Evolutionary conservation across 495 filamentous ascomycete species (phyloP), one percentile per base, ranked within the genome.

Genomic region (Extremus antarcticus): DNA sequence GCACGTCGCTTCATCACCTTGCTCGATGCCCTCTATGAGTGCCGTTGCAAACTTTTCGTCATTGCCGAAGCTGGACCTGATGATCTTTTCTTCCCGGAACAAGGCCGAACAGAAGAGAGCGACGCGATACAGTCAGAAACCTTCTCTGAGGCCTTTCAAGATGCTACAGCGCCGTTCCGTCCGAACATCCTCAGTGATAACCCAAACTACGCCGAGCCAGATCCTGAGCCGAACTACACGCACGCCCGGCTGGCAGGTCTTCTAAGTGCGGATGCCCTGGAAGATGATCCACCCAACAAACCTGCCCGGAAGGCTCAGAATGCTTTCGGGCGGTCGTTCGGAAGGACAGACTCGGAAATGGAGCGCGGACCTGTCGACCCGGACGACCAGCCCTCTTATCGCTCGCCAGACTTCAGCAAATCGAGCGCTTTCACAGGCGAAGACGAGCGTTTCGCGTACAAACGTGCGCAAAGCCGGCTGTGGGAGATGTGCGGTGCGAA

Each of bases 381-480:
- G 0, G 58, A 64, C 23, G 55, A 58, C 4, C 17, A 16, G 21
- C 21, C 48, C 23, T 64, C 58, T 48, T 68, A 50, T 10, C 63
- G 56, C 53, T 35, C 23, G 9, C 61, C 68, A 9, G 73, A 83
- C 60, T 87, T 87, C 56, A 71, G 69, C 35, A 72, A 77, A 38
- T 75, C 77, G 0, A 66, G 69, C 25, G 74, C 73, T 0, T 84
- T 87, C 58, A 86, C 80, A 0, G 85, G 85, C 17, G 81, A 86
- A 63, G 85, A 87, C 64, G 84, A 87, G 65, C 71, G 72, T 13
- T 89, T 88, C 60, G 84, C 85, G 0, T 86, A 83, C 54, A 82
- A 83, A 63, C 71, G 85, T 2, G 85, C 83, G 7, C 68, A 73
- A 45, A 83, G 80, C 54, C 69, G 85, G 43, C 59, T 88, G 13